Evolutionary conservation across 2,329 filamentous ascomycete genomes (phyloP).

Genomic region (Clonostachys rosea): DNA sequence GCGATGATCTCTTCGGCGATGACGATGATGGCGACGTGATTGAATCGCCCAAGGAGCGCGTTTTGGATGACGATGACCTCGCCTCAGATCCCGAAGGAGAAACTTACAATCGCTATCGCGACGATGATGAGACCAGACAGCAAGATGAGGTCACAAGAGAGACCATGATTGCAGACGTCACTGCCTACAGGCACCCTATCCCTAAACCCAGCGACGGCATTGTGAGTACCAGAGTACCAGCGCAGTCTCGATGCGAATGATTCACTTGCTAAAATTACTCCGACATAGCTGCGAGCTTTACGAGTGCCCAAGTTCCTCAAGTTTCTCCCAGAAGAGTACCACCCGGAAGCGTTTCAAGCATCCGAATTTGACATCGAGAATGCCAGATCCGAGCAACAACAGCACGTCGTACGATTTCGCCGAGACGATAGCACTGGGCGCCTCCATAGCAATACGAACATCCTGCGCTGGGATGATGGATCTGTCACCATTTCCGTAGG

Average conservation of each 20-base stretch:
- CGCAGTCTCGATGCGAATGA: not conserved
- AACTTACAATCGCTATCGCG: conserved; percentile 30
- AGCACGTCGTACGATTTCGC: conserved; percentile 66
- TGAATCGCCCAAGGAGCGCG: conserved; percentile 56
- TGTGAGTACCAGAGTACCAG: conserved; percentile 41
- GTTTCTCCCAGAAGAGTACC: conserved; percentile 64
- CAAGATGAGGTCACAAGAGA: conserved; percentile 43
- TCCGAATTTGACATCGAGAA: conserved; percentile 49
- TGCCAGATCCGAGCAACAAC: conserved; percentile 47
- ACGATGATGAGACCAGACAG: conserved; percentile 42
- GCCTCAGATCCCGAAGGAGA: conserved; percentile 45
- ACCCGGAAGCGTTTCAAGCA: conserved; percentile 61
- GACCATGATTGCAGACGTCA: conserved; percentile 57
- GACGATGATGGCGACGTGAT: conserved; percentile 45
- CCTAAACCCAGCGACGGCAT: conserved; percentile 68
- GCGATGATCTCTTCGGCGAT: conserved; percentile 60
- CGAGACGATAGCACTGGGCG: conserved; percentile 60
- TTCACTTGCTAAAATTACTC: not conserved
- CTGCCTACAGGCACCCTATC: conserved; percentile 63
- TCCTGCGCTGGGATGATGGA: conserved; percentile 77
- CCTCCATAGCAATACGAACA: conserved; percentile 69
- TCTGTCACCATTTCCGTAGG: conserved; percentile 73
- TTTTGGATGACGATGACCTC: conserved; percentile 57
- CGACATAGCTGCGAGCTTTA: conserved; percentile 58
- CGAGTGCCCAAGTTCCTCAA: conserved; percentile 70